A percentile compares a stretch with the other conserved stretches of the same genome.
phyloP scores from a whole-genome alignment of 164 flowering plant genomes.

The Amborella trichopoda region DNA sequence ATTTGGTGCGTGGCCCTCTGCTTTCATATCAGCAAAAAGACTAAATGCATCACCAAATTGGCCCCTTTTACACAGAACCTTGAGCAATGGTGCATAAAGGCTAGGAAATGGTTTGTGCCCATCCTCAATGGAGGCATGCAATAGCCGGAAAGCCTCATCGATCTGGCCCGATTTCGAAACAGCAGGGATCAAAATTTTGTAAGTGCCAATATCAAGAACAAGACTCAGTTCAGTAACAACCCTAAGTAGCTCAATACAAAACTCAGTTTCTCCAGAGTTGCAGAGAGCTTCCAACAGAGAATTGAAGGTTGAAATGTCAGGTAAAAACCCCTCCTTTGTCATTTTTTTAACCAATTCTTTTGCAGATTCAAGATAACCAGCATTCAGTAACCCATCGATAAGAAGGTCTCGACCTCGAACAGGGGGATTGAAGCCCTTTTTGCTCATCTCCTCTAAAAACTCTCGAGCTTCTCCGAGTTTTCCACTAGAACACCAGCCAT shows the following conservation, averaged over 20 bases:
- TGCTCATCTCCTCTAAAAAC: conserved; percentile 86
- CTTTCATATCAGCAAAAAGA: conserved; percentile 87
- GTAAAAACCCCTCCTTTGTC: conserved; percentile 70
- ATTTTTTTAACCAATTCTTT: conserved; percentile 72
- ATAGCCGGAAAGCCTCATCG: conserved; percentile 66
- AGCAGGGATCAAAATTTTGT: conserved; percentile 67
- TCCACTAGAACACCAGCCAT: conserved; percentile 84
- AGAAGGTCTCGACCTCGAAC: conserved; percentile 84
- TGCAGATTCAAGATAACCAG: conserved; percentile 77
- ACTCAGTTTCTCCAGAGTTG: conserved; percentile 60
- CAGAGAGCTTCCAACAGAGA: conserved; percentile 46
- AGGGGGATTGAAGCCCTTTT: conserved; percentile 79
- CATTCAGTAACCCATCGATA: conserved; percentile 76
- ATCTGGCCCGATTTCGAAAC: conserved; percentile 55
- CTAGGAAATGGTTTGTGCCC: conserved; percentile 86
- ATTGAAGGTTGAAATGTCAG: conserved; percentile 67
- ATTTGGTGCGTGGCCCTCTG: conserved; percentile 78
- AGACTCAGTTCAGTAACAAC: conserved; percentile 55
- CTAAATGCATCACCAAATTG: conserved; percentile 87
- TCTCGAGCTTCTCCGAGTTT: conserved; percentile 76
- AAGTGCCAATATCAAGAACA: conserved; percentile 47
- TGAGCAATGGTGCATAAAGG: conserved; percentile 74
- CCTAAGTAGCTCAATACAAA: conserved; percentile 44
- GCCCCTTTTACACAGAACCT: conserved; percentile 60
- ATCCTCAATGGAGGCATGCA: conserved; percentile 54